phyloP scores from a whole-genome alignment of 805 yeast species.

The Peterozyma toletana region DNA sequence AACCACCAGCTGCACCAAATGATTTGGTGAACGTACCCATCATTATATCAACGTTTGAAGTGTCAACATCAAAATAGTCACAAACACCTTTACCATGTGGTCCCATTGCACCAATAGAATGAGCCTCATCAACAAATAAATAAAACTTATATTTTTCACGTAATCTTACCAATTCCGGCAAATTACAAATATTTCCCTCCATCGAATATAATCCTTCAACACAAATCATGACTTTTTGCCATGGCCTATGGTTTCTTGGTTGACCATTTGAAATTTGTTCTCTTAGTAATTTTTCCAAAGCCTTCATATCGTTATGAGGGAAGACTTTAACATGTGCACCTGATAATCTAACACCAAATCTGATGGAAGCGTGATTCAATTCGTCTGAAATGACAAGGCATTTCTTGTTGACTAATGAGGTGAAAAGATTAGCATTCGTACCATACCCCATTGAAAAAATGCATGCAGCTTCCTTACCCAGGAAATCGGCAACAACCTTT shows the following conservation, averaged over 20 bases:
- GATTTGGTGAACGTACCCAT: constrained; percentile 99
- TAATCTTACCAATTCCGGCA: constrained; percentile 67
- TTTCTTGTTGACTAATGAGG: constrained; percentile 76
- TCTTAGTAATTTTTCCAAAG: constrained; percentile 67
- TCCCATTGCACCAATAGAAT: constrained; percentile 98
- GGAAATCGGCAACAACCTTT: constrained; percentile 68
- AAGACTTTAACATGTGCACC: constrained; percentile 91
- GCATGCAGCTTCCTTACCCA: constrained; percentile 85
- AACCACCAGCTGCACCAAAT: constrained; percentile 99
- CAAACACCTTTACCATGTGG: constrained; percentile 92
- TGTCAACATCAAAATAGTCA: constrained; percentile 81
- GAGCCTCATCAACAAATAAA: constrained; percentile 94
- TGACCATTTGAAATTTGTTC: constrained; percentile 91
- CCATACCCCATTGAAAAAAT: constrained; percentile 93
- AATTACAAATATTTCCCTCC: constrained; percentile 87
- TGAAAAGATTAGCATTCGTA: constrained; percentile 84
- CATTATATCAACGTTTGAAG: constrained; percentile 70
- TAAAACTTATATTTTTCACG: constrained; percentile 83
- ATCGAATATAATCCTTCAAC: constrained; percentile 90
- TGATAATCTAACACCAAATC: constrained; percentile 88
- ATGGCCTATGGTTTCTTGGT: constrained; percentile 92
- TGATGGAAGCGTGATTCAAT: constrained; percentile 89
- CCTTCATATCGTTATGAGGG: constrained; percentile 85
- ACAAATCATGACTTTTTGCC: constrained; percentile 80
- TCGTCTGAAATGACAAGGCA: constrained; percentile 92